These are phyloP conservation scores for Solanum hybrid DNA, from an alignment of 305 asterid genomes.

Conservation along the genomic window DNA sequence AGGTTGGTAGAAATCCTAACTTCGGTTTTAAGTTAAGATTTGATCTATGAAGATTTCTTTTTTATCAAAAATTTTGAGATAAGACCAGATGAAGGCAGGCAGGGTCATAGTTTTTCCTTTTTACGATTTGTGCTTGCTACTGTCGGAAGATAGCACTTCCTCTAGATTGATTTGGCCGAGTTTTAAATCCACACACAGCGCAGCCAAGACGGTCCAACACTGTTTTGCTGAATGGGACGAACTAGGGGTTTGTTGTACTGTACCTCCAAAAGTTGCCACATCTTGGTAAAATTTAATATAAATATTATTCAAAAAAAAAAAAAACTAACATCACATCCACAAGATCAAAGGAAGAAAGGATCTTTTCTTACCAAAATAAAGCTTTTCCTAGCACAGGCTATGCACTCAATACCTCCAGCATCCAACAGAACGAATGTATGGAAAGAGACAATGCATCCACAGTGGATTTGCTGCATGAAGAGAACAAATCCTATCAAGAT, in stretches of 20 bases:
- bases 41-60: neutral
- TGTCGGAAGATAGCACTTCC: neutral
- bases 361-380: conserved; percentile 63
- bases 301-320: neutral
- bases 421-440: conserved; percentile 96
- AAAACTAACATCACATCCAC: neutral
- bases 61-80: neutral
- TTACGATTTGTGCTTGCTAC: neutral
- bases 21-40: neutral
- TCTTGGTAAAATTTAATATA: neutral
- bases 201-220: neutral
- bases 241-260: neutral
- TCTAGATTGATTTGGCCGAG: neutral
- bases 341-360: neutral
- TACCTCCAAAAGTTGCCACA: neutral
- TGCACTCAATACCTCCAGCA: conserved; percentile 98
- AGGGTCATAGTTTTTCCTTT: neutral
- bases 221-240: neutral
- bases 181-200: neutral
- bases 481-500: conserved; percentile 14
- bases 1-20: neutral
- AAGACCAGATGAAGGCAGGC: neutral
- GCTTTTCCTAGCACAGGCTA: conserved; percentile 82
- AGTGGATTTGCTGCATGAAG: conserved; percentile 87
- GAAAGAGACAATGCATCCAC: conserved; percentile 97